Base-by-base conservation (phyloP, 352 stramenopile species). In the Pythium phragmitis region DNA sequence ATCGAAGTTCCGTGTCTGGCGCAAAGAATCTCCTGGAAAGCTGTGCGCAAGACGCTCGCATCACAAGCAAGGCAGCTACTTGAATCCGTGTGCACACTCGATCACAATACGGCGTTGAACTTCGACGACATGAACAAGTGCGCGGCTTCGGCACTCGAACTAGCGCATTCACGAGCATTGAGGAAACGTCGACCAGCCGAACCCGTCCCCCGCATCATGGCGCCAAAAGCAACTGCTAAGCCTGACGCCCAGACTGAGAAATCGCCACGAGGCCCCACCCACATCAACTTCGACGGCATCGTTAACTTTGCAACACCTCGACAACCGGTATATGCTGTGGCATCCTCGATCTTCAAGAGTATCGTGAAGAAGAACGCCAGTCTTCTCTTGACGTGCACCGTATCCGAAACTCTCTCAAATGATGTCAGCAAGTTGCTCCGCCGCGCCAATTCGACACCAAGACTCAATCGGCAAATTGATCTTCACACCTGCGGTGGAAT, bases 361-460 rank as follows among this genome's bases (percentile, higher is more conserved):
- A 37, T 63, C 17, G 36, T 56, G 26, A 69, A 63, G 48, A 69
- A 60, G 30, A 69, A 69, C 43, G 62, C 54, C 0, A 63, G 54
- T 21, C 16, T 63, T 21, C 6, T 69, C 3, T 39, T 65, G 0
- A 8, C 14, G 1, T 30, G 46, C 17, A 12, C 53, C 8, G 23
- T 60, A 19, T 36, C 60, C 0, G 28, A 7, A 3, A 53, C 16
- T 36, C 19, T 46, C 30, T 48, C 56, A 5, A 39, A 55, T 28
- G 55, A 69, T 1, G 58, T 67, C 33, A 49, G 36, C 13, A 30
- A 16, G 2, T 12, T 61, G 23, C n/a, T 67, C 16, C 43, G 53
- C 3, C 33, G 60, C 16, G 45, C 56, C 4, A 41, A 30, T 36
- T 49, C 36, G 17, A 5, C 45, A 8, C 13, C 53, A 28, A 17